These are phyloP conservation scores for Megacollybia marginata DNA, from an alignment of 768 basidiomycete species.

Conservation along the genomic window DNA sequence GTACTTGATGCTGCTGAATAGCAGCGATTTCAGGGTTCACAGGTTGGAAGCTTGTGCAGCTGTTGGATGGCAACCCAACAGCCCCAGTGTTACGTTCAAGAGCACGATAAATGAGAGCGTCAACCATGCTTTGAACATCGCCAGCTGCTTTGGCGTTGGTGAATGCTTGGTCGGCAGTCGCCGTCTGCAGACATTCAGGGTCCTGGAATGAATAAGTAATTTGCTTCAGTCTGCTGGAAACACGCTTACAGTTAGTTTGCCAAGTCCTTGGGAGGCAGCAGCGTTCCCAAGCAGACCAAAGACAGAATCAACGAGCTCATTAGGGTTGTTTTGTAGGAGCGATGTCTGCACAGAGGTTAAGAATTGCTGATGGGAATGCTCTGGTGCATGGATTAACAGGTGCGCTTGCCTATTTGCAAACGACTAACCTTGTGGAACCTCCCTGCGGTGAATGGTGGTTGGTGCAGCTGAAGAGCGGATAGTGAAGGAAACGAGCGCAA, in stretches of 20 bases:
- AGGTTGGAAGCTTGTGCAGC: constrained; percentile 49
- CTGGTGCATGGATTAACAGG: constrained; percentile 17
- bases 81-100: constrained; percentile 58
- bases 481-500: constrained; percentile 28
- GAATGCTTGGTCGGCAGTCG: constrained; percentile 62
- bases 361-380: constrained; percentile 60
- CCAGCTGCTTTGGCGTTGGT: constrained; percentile 62
- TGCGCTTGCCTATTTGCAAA: neutral
- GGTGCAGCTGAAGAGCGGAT: constrained; percentile 31
- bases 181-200: constrained; percentile 57
- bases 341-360: constrained; percentile 41
- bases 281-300: constrained; percentile 60
- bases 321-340: constrained; percentile 51
- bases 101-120: constrained; percentile 56
- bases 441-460: constrained; percentile 32
- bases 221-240: neutral
- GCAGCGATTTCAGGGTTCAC: constrained; percentile 62
- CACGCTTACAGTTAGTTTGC: constrained; percentile 41
- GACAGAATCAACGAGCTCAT: constrained; percentile 50
- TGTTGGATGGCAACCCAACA: constrained; percentile 36
- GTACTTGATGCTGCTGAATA: constrained; percentile 46
- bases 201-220: constrained; percentile 25
- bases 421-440: constrained; percentile 53
- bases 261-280: constrained; percentile 48
- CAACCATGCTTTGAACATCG: constrained; percentile 47